Conservation (phyloP, 2,329 filamentous ascomycete species). For the Aureobasidium sp. region DNA sequence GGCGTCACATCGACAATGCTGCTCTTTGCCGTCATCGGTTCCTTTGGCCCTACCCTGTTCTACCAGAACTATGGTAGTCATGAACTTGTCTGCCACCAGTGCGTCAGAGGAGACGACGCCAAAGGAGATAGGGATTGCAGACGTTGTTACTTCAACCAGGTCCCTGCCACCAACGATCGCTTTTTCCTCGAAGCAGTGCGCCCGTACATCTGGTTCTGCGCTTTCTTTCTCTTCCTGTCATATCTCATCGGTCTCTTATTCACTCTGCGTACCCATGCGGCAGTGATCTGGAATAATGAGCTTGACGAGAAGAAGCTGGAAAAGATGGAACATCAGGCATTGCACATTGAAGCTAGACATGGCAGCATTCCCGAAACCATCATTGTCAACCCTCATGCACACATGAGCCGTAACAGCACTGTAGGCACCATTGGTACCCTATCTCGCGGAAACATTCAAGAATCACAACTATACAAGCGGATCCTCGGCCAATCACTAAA, state of each 20-base stretch:
- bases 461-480: slow-evolving; percentile 84
- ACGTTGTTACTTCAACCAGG: slow-evolving; percentile 88
- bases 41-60: slow-evolving; percentile 91
- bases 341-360: slow-evolving; percentile 19
- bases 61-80: slow-evolving; percentile 99
- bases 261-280: slow-evolving; percentile 88
- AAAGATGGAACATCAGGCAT: slow-evolving; percentile 30
- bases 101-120: slow-evolving; percentile 45
- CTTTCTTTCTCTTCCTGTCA: slow-evolving; percentile 76
- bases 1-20: slow-evolving; percentile 98
- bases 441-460: slow-evolving; percentile 62
- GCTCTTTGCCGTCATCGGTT: slow-evolving; percentile 88
- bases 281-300: slow-evolving; percentile 92
- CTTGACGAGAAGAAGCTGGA: slow-evolving; percentile 41
- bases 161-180: slow-evolving; percentile 70
- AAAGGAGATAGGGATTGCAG: slow-evolving; percentile 61
- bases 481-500: slow-evolving; percentile 85
- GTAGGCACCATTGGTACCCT: slow-evolving; percentile 27
- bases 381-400: slow-evolving; percentile 14
- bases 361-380: slow-evolving; percentile 13
- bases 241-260: slow-evolving; percentile 94
- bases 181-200: slow-evolving; percentile 89
- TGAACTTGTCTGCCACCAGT: slow-evolving; percentile 73
- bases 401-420: slow-evolving; percentile 15
- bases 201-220: slow-evolving; percentile 87